These are phyloP conservation scores for Daldinia sp. DNA, from an alignment of 2,329 filamentous ascomycete species.

Conservation along the genomic window DNA sequence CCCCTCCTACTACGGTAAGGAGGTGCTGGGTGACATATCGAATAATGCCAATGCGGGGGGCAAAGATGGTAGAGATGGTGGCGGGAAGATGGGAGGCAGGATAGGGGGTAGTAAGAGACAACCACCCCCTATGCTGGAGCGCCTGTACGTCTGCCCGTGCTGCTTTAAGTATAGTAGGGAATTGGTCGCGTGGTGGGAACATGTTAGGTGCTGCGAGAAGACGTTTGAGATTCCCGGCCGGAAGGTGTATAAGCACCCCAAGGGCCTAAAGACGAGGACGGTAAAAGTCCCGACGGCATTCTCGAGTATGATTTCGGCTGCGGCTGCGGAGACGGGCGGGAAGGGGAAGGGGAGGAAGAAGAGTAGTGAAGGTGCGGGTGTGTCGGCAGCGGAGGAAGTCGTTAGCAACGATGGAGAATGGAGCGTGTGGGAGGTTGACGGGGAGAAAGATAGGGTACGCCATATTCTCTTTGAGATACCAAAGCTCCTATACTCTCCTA, in stretches of 20 bases:
- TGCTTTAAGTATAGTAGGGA: constrained; percentile 92
- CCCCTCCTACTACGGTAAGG: constrained; percentile 87
- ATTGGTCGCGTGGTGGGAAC: constrained; percentile 64
- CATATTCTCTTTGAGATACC: not conserved
- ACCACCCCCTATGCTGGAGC: constrained; percentile 61
- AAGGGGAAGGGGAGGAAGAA: constrained; percentile 49
- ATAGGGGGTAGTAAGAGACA: constrained; percentile 48
- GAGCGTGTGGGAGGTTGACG: constrained; percentile 92
- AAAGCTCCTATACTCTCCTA: not conserved
- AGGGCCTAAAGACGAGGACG: constrained; percentile 49
- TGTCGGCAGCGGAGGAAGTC: constrained; percentile 50
- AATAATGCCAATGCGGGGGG: constrained; percentile 32
- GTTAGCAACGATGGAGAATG: constrained; percentile 73
- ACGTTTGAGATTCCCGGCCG: constrained; percentile 66
- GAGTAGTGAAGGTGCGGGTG: constrained; percentile 39
- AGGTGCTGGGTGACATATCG: constrained; percentile 62
- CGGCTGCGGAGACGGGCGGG: constrained; percentile 34
- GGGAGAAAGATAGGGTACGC: constrained; percentile 78
- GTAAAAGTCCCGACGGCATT: constrained; percentile 47
- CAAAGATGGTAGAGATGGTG: constrained; percentile 25
- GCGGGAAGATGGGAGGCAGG: constrained; percentile 49
- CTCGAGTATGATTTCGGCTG: constrained; percentile 37
- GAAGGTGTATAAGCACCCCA: constrained; percentile 75
- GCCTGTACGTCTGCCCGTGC: constrained; percentile 86
- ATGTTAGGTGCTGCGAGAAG: constrained; percentile 65